Conservation (phyloP, 2,329 filamentous ascomycete genomes). For the Ascomycota sp. region DNA sequence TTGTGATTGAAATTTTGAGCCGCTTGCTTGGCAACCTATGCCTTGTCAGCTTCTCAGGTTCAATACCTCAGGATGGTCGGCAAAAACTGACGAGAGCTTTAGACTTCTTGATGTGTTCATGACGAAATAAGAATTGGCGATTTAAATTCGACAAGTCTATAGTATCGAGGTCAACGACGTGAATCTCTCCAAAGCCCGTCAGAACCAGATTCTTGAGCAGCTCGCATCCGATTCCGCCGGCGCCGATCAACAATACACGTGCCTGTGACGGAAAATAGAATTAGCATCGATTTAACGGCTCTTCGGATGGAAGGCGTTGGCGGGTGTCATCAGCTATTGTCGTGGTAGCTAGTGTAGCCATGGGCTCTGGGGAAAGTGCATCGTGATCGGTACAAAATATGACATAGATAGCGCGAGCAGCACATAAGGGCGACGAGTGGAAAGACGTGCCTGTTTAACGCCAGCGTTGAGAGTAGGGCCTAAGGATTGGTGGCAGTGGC, state of each 20-base stretch:
- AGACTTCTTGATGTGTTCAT: constrained; percentile 93
- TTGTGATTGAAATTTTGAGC: constrained; percentile 77
- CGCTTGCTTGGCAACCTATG: constrained; percentile 72
- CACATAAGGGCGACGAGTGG: neutral
- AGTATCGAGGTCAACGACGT: constrained; percentile 91
- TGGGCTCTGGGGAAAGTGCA: no score
- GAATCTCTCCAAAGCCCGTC: constrained; percentile 75
- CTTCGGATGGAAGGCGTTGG: neutral
- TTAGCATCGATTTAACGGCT: neutral
- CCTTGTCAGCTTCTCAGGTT: constrained; percentile 4
- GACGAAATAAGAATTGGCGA: constrained; percentile 85
- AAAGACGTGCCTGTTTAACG: constrained; percentile 41
- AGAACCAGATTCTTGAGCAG: constrained; percentile 89
- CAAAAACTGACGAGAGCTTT: constrained; percentile 57
- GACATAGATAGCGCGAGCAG: neutral
- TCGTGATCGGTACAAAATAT: no score
- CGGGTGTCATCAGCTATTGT: neutral
- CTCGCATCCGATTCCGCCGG: constrained; percentile 92
- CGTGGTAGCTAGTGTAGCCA: no score
- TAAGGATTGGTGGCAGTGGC: constrained; percentile 41
- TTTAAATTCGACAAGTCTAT: constrained; percentile 97
- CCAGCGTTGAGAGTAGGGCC: constrained; percentile 37
- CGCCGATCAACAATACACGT: constrained; percentile 79
- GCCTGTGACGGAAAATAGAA: constrained; percentile 28
- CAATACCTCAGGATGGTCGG: neutral